These are phyloP conservation scores for Cenchrus americanus DNA, from an alignment of 176 grass and related monocot genomes.

Conservation along the genomic window DNA sequence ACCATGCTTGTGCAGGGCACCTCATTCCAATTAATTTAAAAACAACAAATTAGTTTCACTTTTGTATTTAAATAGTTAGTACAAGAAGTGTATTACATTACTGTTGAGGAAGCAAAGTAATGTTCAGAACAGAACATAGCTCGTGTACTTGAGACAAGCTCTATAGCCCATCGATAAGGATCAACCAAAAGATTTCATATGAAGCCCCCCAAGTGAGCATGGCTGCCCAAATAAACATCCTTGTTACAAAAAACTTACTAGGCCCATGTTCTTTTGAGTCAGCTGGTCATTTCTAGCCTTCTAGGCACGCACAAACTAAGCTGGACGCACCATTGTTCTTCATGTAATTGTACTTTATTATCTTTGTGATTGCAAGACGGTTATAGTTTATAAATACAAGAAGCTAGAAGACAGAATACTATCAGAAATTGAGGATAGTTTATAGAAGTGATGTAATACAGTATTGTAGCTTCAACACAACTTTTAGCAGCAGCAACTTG, in stretches of 20 bases:
- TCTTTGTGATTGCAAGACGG: neutral
- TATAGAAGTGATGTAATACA: neutral
- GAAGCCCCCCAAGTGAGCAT: neutral
- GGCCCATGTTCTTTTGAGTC: neutral
- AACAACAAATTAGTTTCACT: neutral
- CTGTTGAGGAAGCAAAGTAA: neutral
- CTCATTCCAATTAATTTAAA: conserved; percentile 6
- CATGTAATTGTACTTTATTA: conserved; percentile 12
- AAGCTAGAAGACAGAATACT: neutral
- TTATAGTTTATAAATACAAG: conserved; percentile 18
- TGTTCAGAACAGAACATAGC: neutral
- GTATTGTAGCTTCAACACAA: neutral
- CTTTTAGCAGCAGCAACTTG: neutral
- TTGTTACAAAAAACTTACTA: neutral
- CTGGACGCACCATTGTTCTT: neutral
- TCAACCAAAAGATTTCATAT: conserved; percentile 1
- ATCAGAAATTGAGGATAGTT: neutral
- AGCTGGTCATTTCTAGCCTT: neutral
- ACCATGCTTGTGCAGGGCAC: neutral
- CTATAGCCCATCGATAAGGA: neutral
- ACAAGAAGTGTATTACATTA: neutral
- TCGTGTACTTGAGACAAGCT: neutral
- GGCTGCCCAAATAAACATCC: conserved; percentile 4
- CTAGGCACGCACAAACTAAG: neutral
- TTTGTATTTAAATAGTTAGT: neutral